These are phyloP conservation scores for Cenchrus purpureus DNA, from an alignment of 176 grass and related monocot species.

Conservation along the genomic window DNA sequence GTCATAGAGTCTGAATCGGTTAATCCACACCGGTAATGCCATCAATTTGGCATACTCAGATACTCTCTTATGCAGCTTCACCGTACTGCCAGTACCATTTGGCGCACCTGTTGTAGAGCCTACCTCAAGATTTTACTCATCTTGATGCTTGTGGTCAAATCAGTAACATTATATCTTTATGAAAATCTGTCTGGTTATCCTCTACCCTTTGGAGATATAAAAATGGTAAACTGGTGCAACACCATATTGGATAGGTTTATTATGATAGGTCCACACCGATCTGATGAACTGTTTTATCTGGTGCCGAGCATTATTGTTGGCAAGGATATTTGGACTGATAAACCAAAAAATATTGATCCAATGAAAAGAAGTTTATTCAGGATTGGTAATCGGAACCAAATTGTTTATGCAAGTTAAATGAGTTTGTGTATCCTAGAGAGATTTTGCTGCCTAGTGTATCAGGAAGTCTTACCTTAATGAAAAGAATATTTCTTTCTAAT, in stretches of 20 bases:
- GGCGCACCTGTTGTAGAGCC: neutral
- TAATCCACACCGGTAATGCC: neutral
- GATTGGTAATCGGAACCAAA: neutral
- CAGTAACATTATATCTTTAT: neutral
- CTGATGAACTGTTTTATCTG: neutral
- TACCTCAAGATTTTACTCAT: neutral
- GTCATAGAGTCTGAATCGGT: neutral
- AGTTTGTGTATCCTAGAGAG: neutral
- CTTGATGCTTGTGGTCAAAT: neutral
- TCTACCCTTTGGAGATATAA: slow-evolving; percentile 10
- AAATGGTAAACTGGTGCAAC: neutral
- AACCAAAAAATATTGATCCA: slow-evolving; percentile 21
- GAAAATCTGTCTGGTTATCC: neutral
- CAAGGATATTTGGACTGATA: neutral
- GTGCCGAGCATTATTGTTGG: neutral
- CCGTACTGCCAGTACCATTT: neutral
- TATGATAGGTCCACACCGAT: neutral
- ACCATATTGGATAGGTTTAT: neutral
- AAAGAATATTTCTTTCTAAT: neutral
- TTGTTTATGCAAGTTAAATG: neutral
- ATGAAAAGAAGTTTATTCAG: neutral
- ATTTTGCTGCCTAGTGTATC: slow-evolving; percentile 1
- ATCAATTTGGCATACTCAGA: neutral
- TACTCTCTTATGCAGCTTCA: neutral
- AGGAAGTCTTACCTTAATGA: neutral